Conservation (phyloP, 2,329 filamentous ascomycete genomes). For the Aspergillus proliferans region DNA sequence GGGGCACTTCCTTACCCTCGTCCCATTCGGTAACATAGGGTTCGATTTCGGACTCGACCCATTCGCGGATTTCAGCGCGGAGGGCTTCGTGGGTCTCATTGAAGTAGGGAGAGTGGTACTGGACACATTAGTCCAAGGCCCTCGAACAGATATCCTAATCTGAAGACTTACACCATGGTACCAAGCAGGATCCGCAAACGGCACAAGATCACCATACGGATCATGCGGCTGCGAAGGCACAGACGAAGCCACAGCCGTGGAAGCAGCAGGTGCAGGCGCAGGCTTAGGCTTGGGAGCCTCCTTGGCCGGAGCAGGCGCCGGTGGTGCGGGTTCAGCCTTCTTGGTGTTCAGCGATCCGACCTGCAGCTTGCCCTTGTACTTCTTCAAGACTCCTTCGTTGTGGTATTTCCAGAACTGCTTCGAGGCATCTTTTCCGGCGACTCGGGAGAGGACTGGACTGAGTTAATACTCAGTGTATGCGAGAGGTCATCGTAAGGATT, state of each 20-base stretch:
- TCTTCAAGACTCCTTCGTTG: slow-evolving; percentile 56
- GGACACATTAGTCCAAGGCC: slow-evolving; percentile 3
- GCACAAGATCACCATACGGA: slow-evolving; percentile 76
- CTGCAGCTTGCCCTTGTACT: slow-evolving; percentile 55
- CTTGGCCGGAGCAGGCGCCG: slow-evolving; percentile 42
- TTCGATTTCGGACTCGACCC: slow-evolving; percentile 84
- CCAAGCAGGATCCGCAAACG: slow-evolving; percentile 89
- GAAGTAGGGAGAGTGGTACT: slow-evolving; percentile 96
- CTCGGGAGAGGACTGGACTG: slow-evolving; percentile 54
- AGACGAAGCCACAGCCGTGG: slow-evolving; percentile 41
- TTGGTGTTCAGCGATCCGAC: slow-evolving; percentile 79
- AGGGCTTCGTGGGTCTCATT: slow-evolving; percentile 90
- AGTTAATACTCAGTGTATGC: background rate
- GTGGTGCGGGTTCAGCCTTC: slow-evolving; percentile 51
- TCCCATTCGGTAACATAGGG: slow-evolving; percentile 95
- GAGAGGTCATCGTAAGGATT: background rate
- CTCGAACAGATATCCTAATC: background rate
- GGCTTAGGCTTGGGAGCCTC: slow-evolving; percentile 53
- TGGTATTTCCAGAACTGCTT: slow-evolving; percentile 65
- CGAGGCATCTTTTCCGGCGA: slow-evolving; percentile 61
- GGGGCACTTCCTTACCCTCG: slow-evolving; percentile 83
- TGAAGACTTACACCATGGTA: slow-evolving; percentile 71
- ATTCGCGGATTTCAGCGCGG: slow-evolving; percentile 82
- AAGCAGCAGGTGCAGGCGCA: slow-evolving; percentile 38
- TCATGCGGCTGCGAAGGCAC: slow-evolving; percentile 70